Evolutionary conservation across 2,329 filamentous ascomycete genomes (phyloP).

Genomic region (Gremmenia infestans): DNA sequence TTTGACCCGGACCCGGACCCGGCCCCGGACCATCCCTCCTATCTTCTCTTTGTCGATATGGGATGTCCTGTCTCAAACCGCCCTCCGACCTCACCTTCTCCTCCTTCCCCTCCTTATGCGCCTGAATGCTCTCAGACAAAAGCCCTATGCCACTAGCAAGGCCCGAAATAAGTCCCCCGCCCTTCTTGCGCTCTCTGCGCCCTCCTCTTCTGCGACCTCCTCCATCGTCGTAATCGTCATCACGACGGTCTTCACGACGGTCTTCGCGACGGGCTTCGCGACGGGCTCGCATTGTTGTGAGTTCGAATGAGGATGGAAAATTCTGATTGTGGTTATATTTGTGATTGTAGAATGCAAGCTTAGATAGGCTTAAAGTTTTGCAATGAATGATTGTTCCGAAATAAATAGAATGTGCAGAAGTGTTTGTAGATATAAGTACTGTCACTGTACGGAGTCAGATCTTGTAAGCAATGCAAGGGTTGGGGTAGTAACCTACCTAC

Average conservation of each 20-base stretch:
- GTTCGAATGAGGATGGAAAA: not conserved
- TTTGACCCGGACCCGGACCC: not conserved
- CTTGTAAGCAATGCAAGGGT: not conserved
- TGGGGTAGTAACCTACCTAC: not conserved
- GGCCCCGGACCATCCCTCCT: not conserved
- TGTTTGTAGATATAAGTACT: not conserved
- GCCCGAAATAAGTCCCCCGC: not conserved
- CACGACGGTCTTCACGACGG: no score
- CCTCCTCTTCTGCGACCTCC: not conserved
- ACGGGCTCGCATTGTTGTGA: not conserved
- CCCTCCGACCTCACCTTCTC: not conserved
- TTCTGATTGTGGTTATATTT: not conserved
- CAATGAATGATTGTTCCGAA: not conserved
- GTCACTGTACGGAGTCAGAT: no score
- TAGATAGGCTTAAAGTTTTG: not conserved
- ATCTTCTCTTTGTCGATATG: not conserved
- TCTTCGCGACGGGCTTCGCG: not conserved
- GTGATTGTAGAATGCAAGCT: not conserved
- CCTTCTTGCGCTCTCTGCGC: not conserved
- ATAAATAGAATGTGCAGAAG: not conserved
- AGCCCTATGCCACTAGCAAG: constrained; percentile 6
- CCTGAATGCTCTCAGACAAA: constrained; percentile 2
- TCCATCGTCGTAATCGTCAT: not conserved
- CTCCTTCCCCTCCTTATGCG: not conserved
- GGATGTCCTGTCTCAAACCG: not conserved